Conservation (phyloP, 2,329 filamentous ascomycete genomes). For the Curvularia eragrostidis region DNA sequence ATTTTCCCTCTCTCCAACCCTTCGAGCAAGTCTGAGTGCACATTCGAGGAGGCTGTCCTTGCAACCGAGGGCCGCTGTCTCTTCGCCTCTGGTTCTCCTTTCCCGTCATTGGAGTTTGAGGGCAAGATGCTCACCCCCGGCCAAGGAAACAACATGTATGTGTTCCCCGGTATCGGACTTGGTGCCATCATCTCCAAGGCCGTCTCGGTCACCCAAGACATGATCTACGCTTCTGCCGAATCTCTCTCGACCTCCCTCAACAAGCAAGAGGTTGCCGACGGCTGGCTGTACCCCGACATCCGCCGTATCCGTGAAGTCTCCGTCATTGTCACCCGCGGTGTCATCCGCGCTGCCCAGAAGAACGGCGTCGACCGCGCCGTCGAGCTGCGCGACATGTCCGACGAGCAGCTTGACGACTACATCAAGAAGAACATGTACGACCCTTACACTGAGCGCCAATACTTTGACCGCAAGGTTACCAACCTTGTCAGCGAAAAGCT, state of each 20-base stretch:
- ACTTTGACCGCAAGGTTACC: constrained; percentile 50
- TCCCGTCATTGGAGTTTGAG: constrained; percentile 67
- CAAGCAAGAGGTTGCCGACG: constrained; percentile 78
- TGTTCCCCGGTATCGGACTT: constrained; percentile 95
- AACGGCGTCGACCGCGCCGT: constrained; percentile 67
- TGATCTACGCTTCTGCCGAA: constrained; percentile 94
- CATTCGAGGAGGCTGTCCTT: constrained; percentile 88
- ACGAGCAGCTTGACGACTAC: constrained; percentile 75
- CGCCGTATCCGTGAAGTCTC: constrained; percentile 91
- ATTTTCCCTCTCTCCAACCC: constrained; percentile 95
- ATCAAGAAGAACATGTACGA: constrained; percentile 60
- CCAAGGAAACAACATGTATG: constrained; percentile 85
- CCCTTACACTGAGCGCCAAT: constrained; percentile 55
- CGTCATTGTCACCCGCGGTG: constrained; percentile 83
- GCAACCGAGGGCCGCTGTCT: constrained; percentile 91
- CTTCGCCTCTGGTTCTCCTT: constrained; percentile 95
- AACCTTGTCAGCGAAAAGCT: constrained; percentile 36
- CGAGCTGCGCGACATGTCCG: constrained; percentile 69
- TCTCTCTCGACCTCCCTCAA: constrained; percentile 80
- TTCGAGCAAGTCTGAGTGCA: constrained; percentile 95
- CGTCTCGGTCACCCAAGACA: constrained; percentile 84
- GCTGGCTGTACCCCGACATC: constrained; percentile 89
- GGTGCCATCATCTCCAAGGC: constrained; percentile 92
- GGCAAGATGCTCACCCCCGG: constrained; percentile 58
- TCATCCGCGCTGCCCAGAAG: constrained; percentile 88